Evolutionary conservation across 495 filamentous ascomycete species (phyloP).

Genomic region (Penicillium lagena): DNA sequence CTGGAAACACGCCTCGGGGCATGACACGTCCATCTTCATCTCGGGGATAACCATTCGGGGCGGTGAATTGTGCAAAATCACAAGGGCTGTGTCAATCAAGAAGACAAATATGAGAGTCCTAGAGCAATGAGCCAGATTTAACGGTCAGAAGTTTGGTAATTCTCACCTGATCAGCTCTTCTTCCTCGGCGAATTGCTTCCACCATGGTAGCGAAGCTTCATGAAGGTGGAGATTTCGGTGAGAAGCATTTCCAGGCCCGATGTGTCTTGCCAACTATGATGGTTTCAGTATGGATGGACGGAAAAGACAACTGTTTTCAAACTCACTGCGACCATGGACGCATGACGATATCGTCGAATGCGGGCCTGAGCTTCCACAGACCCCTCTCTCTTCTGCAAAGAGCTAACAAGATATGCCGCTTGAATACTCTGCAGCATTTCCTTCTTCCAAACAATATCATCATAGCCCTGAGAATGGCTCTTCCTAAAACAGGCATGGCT

Average conservation of each 20-base stretch:
- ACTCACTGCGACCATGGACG: constrained; percentile 18
- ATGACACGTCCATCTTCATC: constrained; percentile 17
- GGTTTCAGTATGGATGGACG: not conserved
- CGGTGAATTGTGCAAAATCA: constrained; percentile 18
- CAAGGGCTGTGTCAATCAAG: constrained; percentile 15
- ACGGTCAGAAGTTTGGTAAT: not conserved
- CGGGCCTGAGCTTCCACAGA: constrained; percentile 11
- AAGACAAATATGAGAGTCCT: constrained; percentile 19
- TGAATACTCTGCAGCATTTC: constrained; percentile 12
- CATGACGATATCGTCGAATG: constrained; percentile 17
- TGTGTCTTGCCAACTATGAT: constrained; percentile 11
- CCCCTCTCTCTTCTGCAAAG: constrained; percentile 19
- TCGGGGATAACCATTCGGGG: constrained; percentile 17
- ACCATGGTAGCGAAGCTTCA: constrained; percentile 8
- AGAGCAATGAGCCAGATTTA: not conserved
- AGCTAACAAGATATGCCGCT: constrained; percentile 17
- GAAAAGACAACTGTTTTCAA: not conserved
- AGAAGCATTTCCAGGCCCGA: constrained; percentile 9
- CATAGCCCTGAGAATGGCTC: not conserved
- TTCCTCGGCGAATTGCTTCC: constrained; percentile 12
- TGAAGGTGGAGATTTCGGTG: constrained; percentile 5
- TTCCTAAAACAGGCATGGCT: constrained; percentile 7
- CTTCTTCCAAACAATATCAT: constrained; percentile 4
- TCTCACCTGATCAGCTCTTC: constrained; percentile 14
- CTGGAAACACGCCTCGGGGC: constrained; percentile 19